phyloP scores from a whole-genome alignment of 2,329 filamentous ascomycete genomes.

The Monilinia aucupariae region DNA sequence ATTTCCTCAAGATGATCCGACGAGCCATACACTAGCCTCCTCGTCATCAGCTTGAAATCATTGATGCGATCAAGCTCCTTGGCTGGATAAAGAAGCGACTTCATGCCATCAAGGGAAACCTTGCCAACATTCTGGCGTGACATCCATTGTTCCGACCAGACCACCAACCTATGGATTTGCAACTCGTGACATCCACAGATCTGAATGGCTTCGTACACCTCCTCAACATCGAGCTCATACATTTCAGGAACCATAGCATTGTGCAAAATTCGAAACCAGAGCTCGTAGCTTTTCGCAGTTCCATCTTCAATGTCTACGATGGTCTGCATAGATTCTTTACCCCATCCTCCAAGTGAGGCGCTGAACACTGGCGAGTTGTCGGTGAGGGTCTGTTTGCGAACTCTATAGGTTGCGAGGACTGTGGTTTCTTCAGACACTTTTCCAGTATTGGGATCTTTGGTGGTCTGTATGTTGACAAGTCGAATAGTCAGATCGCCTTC shows the following conservation, averaged over 20 bases:
- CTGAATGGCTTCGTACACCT: conserved; percentile 21
- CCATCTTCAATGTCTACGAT: conserved; percentile 19
- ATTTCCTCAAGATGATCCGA: background rate
- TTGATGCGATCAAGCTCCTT: conserved; percentile 17
- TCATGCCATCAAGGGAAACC: conserved; percentile 2
- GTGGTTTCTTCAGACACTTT: background rate
- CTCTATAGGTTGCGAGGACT: conserved; percentile 15
- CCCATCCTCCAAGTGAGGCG: conserved; percentile 1
- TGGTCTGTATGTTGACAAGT: background rate
- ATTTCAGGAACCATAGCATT: conserved; percentile 8
- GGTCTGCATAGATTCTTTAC: background rate
- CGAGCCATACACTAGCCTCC: background rate
- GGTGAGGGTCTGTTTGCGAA: conserved; percentile 14
- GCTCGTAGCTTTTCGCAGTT: conserved; percentile 15
- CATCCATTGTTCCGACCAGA: conserved; percentile 19
- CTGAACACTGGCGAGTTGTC: conserved; percentile 17
- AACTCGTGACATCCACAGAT: conserved; percentile 13
- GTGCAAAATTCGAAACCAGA: conserved; percentile 24
- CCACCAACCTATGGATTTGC: conserved; percentile 7
- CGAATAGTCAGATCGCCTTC: background rate
- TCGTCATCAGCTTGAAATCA: conserved; percentile 4
- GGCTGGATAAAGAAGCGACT: conserved; percentile 15
- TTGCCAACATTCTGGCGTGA: background rate
- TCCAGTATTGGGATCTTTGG: background rate
- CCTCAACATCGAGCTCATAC: conserved; percentile 7